phyloP scores from a whole-genome alignment of 768 basidiomycete genomes.

The Tulasnella sp. region DNA sequence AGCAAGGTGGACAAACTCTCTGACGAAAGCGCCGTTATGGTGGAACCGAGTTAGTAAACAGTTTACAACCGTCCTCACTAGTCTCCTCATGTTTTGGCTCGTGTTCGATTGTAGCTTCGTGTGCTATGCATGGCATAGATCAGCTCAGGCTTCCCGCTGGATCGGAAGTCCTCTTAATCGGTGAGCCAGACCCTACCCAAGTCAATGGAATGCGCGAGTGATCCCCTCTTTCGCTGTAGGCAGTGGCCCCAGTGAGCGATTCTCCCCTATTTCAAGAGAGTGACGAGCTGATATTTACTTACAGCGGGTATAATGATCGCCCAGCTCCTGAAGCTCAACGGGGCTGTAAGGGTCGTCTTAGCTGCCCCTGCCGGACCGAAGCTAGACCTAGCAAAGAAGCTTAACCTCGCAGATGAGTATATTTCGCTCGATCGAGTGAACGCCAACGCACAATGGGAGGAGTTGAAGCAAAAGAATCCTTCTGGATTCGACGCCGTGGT shows the following conservation, averaged over 20 bases:
- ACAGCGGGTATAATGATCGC: slow-evolving; percentile 71
- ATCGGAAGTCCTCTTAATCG: slow-evolving; percentile 58
- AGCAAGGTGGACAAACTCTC: slow-evolving; percentile 72
- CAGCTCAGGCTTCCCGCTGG: slow-evolving; percentile 76
- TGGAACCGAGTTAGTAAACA: slow-evolving; percentile 45
- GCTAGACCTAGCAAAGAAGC: slow-evolving; percentile 71
- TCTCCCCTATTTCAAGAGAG: too few species aligned
- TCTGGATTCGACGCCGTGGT: slow-evolving; percentile 85
- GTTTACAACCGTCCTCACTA: too few species aligned
- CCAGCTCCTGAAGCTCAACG: slow-evolving; percentile 79
- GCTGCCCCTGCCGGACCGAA: slow-evolving; percentile 74
- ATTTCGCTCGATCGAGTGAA: slow-evolving; percentile 70
- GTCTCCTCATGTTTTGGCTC: neutral
- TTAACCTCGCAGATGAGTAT: slow-evolving; percentile 76
- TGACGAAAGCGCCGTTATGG: slow-evolving; percentile 77
- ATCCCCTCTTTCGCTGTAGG: neutral
- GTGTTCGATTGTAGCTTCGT: slow-evolving; percentile 43
- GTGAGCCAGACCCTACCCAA: neutral
- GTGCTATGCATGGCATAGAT: slow-evolving; percentile 86
- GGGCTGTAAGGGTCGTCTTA: slow-evolving; percentile 68
- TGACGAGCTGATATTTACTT: too few species aligned
- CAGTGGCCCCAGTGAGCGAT: neutral
- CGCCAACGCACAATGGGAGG: slow-evolving; percentile 67
- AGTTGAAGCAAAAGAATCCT: slow-evolving; percentile 69
- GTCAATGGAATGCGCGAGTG: too few species aligned